Base-by-base conservation (phyloP, 2,329 filamentous ascomycete genomes). In the Ceratocystis colombiana region DNA sequence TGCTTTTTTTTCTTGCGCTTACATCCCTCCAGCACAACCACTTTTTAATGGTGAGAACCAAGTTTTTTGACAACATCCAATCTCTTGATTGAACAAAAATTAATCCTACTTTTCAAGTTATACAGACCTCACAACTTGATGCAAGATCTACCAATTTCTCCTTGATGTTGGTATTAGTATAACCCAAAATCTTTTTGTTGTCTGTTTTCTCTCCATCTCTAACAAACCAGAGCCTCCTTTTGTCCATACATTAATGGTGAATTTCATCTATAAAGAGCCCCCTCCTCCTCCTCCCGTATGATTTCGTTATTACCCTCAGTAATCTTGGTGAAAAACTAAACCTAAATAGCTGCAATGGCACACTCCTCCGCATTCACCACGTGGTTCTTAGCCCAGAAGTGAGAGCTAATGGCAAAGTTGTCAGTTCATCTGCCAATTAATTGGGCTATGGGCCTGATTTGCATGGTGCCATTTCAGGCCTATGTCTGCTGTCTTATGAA, bases 401-500 rank as follows among this genome's bases (percentile, higher is more conserved):
- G 28, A 59, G 55, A 30, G 22, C 55, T 59, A 33, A 59, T n/a
- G 55, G 8, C 28, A 59, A 37, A 59, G 15, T 59, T 59, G 55
- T 59, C 55, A 59, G 55, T 59, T 59, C 55, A 59, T 59, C 25
- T 37, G 55, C 25, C 37, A 5, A 50, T 46, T 20, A 44, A 12
- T 57, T 46, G 33, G 50, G 63, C 63, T 50, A 15, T 37, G 33
- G 37, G 50, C 30, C 37, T 64, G 63, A 30, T 45, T 64, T 44
- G 48, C 63, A 64, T 64, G 46, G 63, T 59, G 63, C 63, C 63
- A 64, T 64, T 59, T 46, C 37, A 37, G 22, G 48, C 12, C 37
- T 37, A 55, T 64, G 63, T 64, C 48, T 59, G 63, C 50, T 50
- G 63, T 64, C 50, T 57, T 57, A 59, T 59, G 55, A 59, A 59